phyloP scores from a whole-genome alignment of 1,139 yeast species.

The Candida smagusa region DNA sequence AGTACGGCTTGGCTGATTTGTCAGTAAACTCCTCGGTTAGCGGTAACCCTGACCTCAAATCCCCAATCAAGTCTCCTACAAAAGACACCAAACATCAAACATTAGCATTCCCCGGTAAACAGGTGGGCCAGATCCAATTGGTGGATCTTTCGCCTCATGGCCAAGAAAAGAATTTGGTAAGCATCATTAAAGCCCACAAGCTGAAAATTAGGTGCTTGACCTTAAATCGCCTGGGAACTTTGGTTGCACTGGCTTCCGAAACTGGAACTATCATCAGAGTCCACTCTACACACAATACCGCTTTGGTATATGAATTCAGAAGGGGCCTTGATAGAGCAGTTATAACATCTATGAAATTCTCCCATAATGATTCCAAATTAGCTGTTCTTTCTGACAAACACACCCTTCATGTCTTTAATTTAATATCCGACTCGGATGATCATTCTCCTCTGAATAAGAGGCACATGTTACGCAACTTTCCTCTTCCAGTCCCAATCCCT shows the following conservation, averaged over 20 bases:
- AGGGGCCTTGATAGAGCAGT: slow-evolving; percentile 84
- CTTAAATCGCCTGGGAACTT: slow-evolving; percentile 66
- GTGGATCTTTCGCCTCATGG: slow-evolving; percentile 66
- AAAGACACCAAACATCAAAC: slow-evolving; percentile 40
- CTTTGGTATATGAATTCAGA: slow-evolving; percentile 74
- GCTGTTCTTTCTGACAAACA: slow-evolving; percentile 88
- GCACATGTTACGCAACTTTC: slow-evolving; percentile 67
- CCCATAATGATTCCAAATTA: slow-evolving; percentile 67
- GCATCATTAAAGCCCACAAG: slow-evolving; percentile 82
- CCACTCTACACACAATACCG: slow-evolving; percentile 72
- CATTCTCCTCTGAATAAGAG: slow-evolving; percentile 45
- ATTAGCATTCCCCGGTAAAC: slow-evolving; percentile 70
- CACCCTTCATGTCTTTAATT: slow-evolving; percentile 80
- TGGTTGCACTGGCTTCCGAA: slow-evolving; percentile 85
- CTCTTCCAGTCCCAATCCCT: slow-evolving; percentile 58
- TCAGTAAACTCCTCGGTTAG: slow-evolving; percentile 27
- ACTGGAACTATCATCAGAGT: slow-evolving; percentile 84
- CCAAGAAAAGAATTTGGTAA: slow-evolving; percentile 58
- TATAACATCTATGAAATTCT: slow-evolving; percentile 79
- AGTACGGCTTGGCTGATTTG: slow-evolving; percentile 66
- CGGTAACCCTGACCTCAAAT: slow-evolving; percentile 5
- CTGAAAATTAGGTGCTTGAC: slow-evolving; percentile 65
- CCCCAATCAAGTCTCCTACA: slow-evolving; percentile 8
- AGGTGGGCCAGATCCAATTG: slow-evolving; percentile 73
- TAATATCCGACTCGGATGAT: slow-evolving; percentile 16